Evolutionary conservation across 2,329 filamentous ascomycete species (phyloP).

Genomic region (Neopestalotiopsis sp.): DNA sequence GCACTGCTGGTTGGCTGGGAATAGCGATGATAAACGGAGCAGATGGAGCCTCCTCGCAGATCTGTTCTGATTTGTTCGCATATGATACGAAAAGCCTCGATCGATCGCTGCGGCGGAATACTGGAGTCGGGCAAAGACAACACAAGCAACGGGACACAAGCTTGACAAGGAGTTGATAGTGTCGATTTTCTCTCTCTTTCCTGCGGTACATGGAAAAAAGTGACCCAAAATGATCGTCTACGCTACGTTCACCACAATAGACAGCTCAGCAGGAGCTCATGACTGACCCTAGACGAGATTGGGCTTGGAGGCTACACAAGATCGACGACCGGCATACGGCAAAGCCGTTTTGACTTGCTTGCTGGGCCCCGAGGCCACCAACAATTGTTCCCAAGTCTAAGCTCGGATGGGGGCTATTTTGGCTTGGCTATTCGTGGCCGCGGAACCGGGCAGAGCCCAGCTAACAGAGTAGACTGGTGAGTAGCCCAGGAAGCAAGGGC

Average conservation of each 20-base stretch:
- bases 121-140: neutral
- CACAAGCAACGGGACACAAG: neutral
- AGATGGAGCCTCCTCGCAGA: neutral
- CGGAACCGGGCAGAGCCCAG: neutral
- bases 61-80: constrained; percentile 1
- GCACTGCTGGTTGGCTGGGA: neutral
- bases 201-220: neutral
- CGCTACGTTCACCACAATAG: neutral
- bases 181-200: no score
- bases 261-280: neutral
- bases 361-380: neutral
- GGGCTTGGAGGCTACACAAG: neutral
- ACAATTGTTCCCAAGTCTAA: neutral
- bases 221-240: neutral
- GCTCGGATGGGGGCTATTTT: neutral
- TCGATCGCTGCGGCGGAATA: neutral
- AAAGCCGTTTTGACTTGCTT: constrained; percentile 7
- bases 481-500: neutral
- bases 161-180: no score
- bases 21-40: neutral
- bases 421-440: neutral
- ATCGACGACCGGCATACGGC: neutral
- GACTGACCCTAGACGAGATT: neutral
- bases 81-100: neutral
- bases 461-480: neutral